Base-by-base conservation (phyloP, 2,329 filamentous ascomycete species). In the Dactylellina parvicollis region DNA sequence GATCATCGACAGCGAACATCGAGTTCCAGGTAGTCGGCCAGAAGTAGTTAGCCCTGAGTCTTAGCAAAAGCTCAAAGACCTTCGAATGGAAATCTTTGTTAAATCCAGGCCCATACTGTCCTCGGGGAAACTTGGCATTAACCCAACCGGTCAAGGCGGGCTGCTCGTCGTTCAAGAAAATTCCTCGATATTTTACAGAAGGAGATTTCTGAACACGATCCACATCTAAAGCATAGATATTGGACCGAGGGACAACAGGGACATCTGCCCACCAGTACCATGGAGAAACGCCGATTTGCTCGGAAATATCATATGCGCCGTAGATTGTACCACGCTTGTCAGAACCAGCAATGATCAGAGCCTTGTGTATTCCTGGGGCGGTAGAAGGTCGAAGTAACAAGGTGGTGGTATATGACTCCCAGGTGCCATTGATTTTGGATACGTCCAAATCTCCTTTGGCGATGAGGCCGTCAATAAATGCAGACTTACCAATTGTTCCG, bases 1-100 rank as follows among this genome's bases (percentile, higher is more conserved):
- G 83, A 77, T 92, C 90, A 73, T 92, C 90, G 0, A 90, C 85
- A 77, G 88, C 87, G 77, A 92, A 90, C 84, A 91, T 90, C 75
- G 84, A 86, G 4, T 84, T 86, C 90, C 89, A 92, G 78, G 87
- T 83, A 0, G 89, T 85, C 0, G 90, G 90, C 90, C 90, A 92
- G 54, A 92, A 82, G 77, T 91, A 92, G 79, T 92, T 92, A 14
- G 89, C 89, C 36, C 87, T 85, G 26, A 90, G 83, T 4, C 90
- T 85, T 4, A 92, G 85, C 0, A 92, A 81, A 0, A 92, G 82
- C 80, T 92, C 90, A 74, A 90, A 91, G 18, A 92, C 86, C 18
- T 86, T 85, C 2, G 84, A 81, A 80, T 92, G 91, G 79, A 92
- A 90, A 2, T 86, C 84, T n/a, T 85, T 82, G 65, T 86, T 86